A percentile compares a stretch with the other conserved stretches of the same genome.
These are phyloP conservation scores for Delphinella strobiligena DNA, from an alignment of 2,329 filamentous ascomycete genomes.

Conservation along the genomic window DNA sequence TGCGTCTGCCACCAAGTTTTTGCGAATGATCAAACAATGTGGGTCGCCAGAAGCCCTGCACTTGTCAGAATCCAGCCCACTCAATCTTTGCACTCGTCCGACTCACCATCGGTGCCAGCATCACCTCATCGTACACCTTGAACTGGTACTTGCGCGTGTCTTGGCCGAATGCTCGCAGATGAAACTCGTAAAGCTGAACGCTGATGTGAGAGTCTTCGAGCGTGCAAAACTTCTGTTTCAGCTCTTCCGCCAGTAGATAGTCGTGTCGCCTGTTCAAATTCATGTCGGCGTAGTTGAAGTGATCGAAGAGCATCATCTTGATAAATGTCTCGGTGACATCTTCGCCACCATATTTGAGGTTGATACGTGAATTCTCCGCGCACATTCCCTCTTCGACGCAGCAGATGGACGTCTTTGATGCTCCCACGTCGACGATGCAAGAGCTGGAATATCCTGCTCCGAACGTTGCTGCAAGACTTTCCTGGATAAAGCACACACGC, in stretches of 20 bases:
- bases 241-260: conserved; percentile 83
- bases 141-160: conserved; percentile 88
- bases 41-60: conserved; percentile 72
- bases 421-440: conserved; percentile 91
- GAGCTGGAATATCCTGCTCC: conserved; percentile 88
- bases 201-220: conserved; percentile 83
- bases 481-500: conserved; percentile 86
- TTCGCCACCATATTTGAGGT: conserved; percentile 83
- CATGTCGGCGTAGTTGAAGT: conserved; percentile 91
- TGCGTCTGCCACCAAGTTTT: conserved; percentile 70
- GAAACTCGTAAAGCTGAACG: conserved; percentile 79
- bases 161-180: conserved; percentile 76
- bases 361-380: conserved; percentile 86
- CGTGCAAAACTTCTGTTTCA: conserved; percentile 87
- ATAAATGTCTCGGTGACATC: conserved; percentile 92
- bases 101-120: conserved; percentile 70
- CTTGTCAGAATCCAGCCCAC: conserved; percentile 1
- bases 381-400: conserved; percentile 96
- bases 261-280: conserved; percentile 85
- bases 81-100: neutral
- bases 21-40: conserved; percentile 69
- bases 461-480: conserved; percentile 88
- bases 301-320: conserved; percentile 95
- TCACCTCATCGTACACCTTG: conserved; percentile 94
- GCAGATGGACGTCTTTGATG: conserved; percentile 92